A percentile compares a stretch with the other conserved stretches of the same genome.
Conservation (phyloP, 1,284 basidiomycete genomes). For the Chondrostereum purpureum region DNA sequence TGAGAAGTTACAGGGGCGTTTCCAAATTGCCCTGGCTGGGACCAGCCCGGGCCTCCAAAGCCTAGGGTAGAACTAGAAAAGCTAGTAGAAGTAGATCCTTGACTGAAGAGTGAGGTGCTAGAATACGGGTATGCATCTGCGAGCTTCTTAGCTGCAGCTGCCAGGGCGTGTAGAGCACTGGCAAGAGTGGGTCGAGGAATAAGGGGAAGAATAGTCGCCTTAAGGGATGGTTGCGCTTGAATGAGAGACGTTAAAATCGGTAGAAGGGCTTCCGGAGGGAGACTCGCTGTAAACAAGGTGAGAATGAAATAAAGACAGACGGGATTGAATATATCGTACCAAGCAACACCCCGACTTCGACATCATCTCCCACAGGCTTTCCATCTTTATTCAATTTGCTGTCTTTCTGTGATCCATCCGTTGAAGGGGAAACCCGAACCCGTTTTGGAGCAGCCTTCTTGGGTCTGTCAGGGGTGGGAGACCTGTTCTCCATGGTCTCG, state of each 20-base stretch:
- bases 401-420: slow-evolving; percentile 29
- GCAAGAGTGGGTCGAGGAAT: slow-evolving; percentile 76
- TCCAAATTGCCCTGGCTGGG: slow-evolving; percentile 18
- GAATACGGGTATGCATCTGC: slow-evolving; percentile 79
- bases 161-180: slow-evolving; percentile 61
- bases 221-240: slow-evolving; percentile 58
- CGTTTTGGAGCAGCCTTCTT: slow-evolving; percentile 64
- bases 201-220: slow-evolving; percentile 58
- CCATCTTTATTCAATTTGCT: slow-evolving; percentile 40
- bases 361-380: slow-evolving; percentile 39
- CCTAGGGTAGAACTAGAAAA: slow-evolving; percentile 12
- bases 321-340: slow-evolving; percentile 38
- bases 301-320: slow-evolving; percentile 6
- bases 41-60: slow-evolving; percentile 16
- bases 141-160: slow-evolving; percentile 61
- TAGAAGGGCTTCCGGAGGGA: slow-evolving; percentile 66
- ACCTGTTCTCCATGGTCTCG: slow-evolving; percentile 70
- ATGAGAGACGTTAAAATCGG: slow-evolving; percentile 65
- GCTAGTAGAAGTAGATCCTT: slow-evolving; percentile 19
- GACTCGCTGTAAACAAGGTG: slow-evolving; percentile 42
- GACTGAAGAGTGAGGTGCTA: slow-evolving; percentile 33
- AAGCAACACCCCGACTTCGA: slow-evolving; percentile 73
- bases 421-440: slow-evolving; percentile 38
- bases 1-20: slow-evolving; percentile 15
- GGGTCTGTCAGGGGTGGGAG: slow-evolving; percentile 66